Evolutionary conservation across 2,329 filamentous ascomycete species (phyloP), one percentile per base, ranked within the genome.

Genomic region (Talaromyces sp.): DNA sequence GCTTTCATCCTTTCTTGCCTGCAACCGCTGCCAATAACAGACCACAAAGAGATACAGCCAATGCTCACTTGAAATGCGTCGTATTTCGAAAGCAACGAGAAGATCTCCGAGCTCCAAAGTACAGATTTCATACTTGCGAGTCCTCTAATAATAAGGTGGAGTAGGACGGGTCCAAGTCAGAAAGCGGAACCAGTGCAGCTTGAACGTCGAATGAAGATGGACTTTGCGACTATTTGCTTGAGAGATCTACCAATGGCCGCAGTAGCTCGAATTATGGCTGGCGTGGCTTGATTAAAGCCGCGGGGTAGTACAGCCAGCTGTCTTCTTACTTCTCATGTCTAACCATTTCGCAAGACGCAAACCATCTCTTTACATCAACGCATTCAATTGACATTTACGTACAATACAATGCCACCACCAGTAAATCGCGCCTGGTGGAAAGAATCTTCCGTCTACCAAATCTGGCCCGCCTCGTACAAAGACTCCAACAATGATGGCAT

Each of bases 381-480:
- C n/a, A 58, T 40, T 29, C 15, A 10, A 17, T 58, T 5, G 38
- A 40, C 2, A 45, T 10, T 6, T 10, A 43, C 3, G 34, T 36
- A 5, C 22, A 15, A 29, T 6, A 62, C 27, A 51, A 62, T 62
- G 59, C 6, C 59, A 25, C 15, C 59, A 7, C 58, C 68, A 3
- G 69, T 70, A 38, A 72, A 75, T 67, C 72, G 73, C 7, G 72
- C 73, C n/a, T 87, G 85, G 84, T 87, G 85, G 85, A 86, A 86
- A 73, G 82, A 86, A 70, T 80, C 78, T 58, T 79, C 84, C 3
- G 79, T 87, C 63, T 87, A 87, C 71, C 85, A 88, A 69, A 84
- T 88, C 69, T 88, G 86, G 75, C 85, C 85, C 1, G 81, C 85
- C 0, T 86, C 84, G 0, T 88, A 85, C 73, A 82, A 83, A 63